Evolutionary conservation across 208 protist species (phyloP).

Genomic region (Leishmania arabica): DNA sequence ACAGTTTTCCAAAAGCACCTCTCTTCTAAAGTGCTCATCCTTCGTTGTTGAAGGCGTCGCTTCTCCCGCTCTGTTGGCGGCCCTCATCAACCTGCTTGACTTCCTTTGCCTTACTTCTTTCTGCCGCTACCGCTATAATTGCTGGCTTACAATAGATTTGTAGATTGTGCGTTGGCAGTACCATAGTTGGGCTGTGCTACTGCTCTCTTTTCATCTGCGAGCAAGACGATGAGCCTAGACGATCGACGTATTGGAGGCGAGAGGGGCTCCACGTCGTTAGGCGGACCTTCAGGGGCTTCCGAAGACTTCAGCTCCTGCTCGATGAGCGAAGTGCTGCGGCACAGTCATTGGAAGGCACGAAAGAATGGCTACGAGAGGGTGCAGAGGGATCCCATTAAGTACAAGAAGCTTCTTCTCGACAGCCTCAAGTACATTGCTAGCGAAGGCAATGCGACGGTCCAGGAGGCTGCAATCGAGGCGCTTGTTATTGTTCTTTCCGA

Average conservation of each 20-base stretch:
- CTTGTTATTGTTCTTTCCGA: constrained; percentile 40
- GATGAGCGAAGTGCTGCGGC: constrained; percentile 48
- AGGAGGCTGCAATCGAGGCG: constrained; percentile 70
- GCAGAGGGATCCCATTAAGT: constrained; percentile 25
- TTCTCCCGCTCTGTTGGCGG: not conserved
- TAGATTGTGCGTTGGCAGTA: not conserved
- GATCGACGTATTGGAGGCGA: constrained; percentile 43
- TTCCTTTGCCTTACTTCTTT: not conserved
- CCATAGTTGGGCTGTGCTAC: not conserved
- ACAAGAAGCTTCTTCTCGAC: constrained; percentile 43
- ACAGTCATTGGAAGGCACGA: constrained; percentile 82
- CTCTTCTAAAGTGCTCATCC: not conserved
- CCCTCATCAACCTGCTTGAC: not conserved
- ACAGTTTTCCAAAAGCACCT: not conserved
- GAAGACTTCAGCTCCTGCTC: constrained; percentile 62
- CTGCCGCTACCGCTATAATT: not conserved
- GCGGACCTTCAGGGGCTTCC: constrained; percentile 3
- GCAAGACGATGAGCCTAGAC: constrained; percentile 41
- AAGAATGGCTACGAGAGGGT: constrained; percentile 68
- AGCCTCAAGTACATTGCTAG: constrained; percentile 34
- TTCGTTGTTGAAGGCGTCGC: not conserved
- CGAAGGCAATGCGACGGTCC: constrained; percentile 66
- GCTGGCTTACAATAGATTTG: not conserved
- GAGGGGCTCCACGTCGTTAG: constrained; percentile 27
- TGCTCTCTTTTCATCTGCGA: constrained; percentile 1